Evolutionary conservation across 1,284 basidiomycete species (phyloP), one percentile per base, ranked within the genome.

Genomic region (Fomitopsis schrenkii): DNA sequence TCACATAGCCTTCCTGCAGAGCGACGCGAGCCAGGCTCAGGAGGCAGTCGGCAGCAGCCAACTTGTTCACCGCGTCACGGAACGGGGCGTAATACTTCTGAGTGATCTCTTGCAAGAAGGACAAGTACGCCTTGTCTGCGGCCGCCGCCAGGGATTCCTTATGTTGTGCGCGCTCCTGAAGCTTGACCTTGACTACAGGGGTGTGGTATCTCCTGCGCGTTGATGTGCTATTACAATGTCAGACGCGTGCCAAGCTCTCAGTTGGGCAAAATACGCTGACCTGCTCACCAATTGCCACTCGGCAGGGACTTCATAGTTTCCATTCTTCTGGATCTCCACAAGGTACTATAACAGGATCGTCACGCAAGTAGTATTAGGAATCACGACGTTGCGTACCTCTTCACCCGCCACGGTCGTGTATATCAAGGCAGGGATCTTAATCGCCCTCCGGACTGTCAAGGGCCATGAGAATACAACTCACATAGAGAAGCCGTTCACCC

Each of bases 31-130:
- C 89, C 55, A 89, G 81, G 73, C 87, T 92, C 69, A 84, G 75
- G 62, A 89, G 80, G 76, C 88, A 96, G 77, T 92, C 93, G n/a
- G 89, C 88, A 1, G 81, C 81, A 1, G 93, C 93, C 26, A 97
- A 79, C 62, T 90, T 88, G 67, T 91, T 88, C 26, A 94, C 88
- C 1, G 83, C 85, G 66, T 88, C 81, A 8, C 93, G 83, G 52
- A 97, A 75, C 5, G 88, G 66, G 26, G 81, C 83, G 69, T 95
- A 95, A 66, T 88, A 78, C 44, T 86, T 82, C 36, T 78, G 71
- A 7, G 86, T 77, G 38, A 95, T 90, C 59, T 91, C 87, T 42
- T 74, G 68, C 46, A 96, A 82, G 71, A 96, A 97, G 1, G 78
- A 71, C 12, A 75, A 74, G 70, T 87, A 95, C 0, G 93, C 91